Evolutionary conservation across 2,329 filamentous ascomycete species (phyloP), one percentile per base, ranked within the genome.

Genomic region (Gremmenia infestans): DNA sequence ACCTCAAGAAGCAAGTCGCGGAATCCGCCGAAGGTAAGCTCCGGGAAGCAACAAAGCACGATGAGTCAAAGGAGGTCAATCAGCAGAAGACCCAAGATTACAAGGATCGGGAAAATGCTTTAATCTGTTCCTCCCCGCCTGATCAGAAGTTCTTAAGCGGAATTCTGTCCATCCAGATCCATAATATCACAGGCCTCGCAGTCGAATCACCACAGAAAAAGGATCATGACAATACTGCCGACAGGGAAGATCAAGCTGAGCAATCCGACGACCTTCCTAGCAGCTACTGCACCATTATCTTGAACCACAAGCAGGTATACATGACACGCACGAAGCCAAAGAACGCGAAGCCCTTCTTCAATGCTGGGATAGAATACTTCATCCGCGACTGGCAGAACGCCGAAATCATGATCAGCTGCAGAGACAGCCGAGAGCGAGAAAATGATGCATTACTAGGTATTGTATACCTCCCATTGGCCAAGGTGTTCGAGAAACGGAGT

Each of bases 281-380:
- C 48, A 78, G 83, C 25, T 91, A 89, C 67, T 89, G 86, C 68
- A 88, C 79, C 35, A 81, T 91, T 62, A 87, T 90, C 45, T 71
- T 91, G 62, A 89, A 91, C 66, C 86, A 91, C 66, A 79, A 80
- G 61, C 89, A 81, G 67, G 74, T 79, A 12, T 91, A 86, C 72
- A 84, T 80, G 63, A 89, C 87, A 2, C 76, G 88, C 15, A 89
- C 87, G 0, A 91, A 91, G 71, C 87, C 88, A 1, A 89, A 89
- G 72, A 90, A 89, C 59, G 79, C 83, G 0, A 89, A 89, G 64
- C 88, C 88, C 0, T 91, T 90, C 70, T 91, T 88, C 76, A 91
- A 91, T 61, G 87, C 88, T 2, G 85, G 85, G 5, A 88, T 83
- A 2, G 88, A 91, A 68, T 80, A 85, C 5, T 89, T 89, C 60